Conservation (phyloP, 805 yeast species). For the Saccharomycopsis fibuligera region DNA sequence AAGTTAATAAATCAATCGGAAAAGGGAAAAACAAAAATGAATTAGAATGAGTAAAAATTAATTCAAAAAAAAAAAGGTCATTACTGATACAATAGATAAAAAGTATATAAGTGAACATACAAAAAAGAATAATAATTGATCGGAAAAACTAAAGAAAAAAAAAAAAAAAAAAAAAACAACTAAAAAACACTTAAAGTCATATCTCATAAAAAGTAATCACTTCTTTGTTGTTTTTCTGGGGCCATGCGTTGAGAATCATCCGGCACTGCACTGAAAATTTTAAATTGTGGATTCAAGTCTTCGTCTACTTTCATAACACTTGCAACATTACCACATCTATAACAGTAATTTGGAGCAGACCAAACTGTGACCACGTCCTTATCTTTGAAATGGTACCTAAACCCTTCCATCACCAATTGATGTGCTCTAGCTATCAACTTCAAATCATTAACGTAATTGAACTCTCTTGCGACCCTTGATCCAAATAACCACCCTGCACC, state of each 20-base stretch:
- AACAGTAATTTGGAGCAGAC: conserved; percentile 97
- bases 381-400: conserved; percentile 91
- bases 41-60: neutral
- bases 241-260: conserved; percentile 48
- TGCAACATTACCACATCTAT: conserved; percentile 97
- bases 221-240: conserved; percentile 30
- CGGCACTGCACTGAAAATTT: conserved; percentile 92
- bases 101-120: too few species aligned
- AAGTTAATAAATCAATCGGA: too few species aligned
- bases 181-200: neutral
- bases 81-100: too few species aligned
- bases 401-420: conserved; percentile 98
- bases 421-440: conserved; percentile 92
- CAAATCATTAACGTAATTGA: conserved; percentile 89
- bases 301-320: conserved; percentile 96
- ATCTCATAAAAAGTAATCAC: conserved; percentile 27
- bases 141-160: neutral
- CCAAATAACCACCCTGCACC: conserved; percentile 99
- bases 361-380: conserved; percentile 96
- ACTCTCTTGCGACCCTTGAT: conserved; percentile 86
- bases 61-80: too few species aligned
- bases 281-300: conserved; percentile 79
- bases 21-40: neutral
- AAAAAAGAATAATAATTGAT: too few species aligned
- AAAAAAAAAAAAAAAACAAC: neutral